These are phyloP conservation scores for Penicillium angulare DNA, from an alignment of 495 filamentous ascomycete genomes.

Conservation along the genomic window DNA sequence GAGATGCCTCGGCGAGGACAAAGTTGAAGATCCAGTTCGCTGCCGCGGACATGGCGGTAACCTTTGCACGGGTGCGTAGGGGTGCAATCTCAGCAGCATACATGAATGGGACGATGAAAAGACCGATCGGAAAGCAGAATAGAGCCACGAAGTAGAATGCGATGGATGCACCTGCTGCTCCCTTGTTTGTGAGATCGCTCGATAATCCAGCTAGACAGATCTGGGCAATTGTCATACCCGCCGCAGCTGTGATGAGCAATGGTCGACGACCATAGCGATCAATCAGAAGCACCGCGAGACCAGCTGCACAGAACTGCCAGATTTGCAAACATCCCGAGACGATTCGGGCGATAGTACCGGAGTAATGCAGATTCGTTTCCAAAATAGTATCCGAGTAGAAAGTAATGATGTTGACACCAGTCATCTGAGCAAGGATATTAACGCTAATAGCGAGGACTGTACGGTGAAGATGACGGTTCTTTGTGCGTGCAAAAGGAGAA, in stretches of 20 bases:
- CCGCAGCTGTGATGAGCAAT: slow-evolving; percentile 62
- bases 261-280: slow-evolving; percentile 32
- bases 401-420: slow-evolving; percentile 28
- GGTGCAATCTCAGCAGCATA: slow-evolving; percentile 70
- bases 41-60: slow-evolving; percentile 25
- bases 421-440: slow-evolving; percentile 27
- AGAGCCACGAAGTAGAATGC: slow-evolving; percentile 62
- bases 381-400: slow-evolving; percentile 29
- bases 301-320: slow-evolving; percentile 26
- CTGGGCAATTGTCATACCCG: slow-evolving; percentile 60
- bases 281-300: slow-evolving; percentile 24
- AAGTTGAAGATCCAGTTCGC: slow-evolving; percentile 36
- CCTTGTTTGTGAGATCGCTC: slow-evolving; percentile 28
- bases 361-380: slow-evolving; percentile 16
- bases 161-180: slow-evolving; percentile 34
- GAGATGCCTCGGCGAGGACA: slow-evolving; percentile 30
- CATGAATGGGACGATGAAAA: slow-evolving; percentile 64
- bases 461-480: slow-evolving; percentile 31
- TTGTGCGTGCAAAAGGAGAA: slow-evolving; percentile 24
- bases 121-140: slow-evolving; percentile 65
- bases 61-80: slow-evolving; percentile 63
- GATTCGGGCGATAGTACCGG: slow-evolving; percentile 18
- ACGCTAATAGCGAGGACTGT: slow-evolving; percentile 22
- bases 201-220: slow-evolving; percentile 48
- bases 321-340: slow-evolving; percentile 27